phyloP scores from a whole-genome alignment of 2,329 filamentous ascomycete species.

The Paracorniculantispora psalliotae region DNA sequence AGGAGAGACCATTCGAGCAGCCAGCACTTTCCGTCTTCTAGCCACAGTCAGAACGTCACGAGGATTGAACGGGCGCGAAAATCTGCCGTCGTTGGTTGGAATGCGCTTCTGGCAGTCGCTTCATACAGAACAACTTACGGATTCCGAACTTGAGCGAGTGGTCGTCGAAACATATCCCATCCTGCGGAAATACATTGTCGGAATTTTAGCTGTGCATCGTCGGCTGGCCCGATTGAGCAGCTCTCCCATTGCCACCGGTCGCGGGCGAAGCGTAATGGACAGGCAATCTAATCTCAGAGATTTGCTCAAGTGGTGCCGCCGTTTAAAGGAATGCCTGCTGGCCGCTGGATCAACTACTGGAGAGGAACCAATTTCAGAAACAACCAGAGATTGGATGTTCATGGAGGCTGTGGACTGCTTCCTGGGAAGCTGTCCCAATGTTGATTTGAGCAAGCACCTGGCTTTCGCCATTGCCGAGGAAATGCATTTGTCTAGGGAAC shows the following conservation, averaged over 20 bases:
- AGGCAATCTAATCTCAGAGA: conserved; percentile 67
- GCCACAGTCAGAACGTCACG: conserved; percentile 79
- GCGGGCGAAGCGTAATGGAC: conserved; percentile 39
- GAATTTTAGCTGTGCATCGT: conserved; percentile 55
- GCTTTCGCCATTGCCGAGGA: conserved; percentile 74
- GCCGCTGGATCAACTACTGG: conserved; percentile 58
- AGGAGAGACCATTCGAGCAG: conserved; percentile 78
- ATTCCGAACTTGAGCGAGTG: conserved; percentile 69
- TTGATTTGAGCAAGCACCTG: conserved; percentile 53
- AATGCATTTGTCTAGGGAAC: conserved; percentile 79
- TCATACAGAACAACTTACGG: conserved; percentile 59
- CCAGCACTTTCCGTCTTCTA: conserved; percentile 82
- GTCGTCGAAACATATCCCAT: conserved; percentile 66
- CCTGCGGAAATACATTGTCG: conserved; percentile 57
- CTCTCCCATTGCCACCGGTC: conserved; percentile 30
- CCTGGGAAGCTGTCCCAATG: conserved; percentile 70
- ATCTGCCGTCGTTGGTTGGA: conserved; percentile 71
- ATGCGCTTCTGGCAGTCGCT: conserved; percentile 80
- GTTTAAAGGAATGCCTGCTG: conserved; percentile 63
- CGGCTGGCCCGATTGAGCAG: conserved; percentile 48
- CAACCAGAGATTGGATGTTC: conserved; percentile 76
- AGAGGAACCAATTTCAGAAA: conserved; percentile 67
- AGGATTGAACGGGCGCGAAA: conserved; percentile 62
- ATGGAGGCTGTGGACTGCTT: conserved; percentile 93
- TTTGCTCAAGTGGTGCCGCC: conserved; percentile 84